Conservation (phyloP, 2,329 filamentous ascomycete genomes). For the Fusarium sp. region DNA sequence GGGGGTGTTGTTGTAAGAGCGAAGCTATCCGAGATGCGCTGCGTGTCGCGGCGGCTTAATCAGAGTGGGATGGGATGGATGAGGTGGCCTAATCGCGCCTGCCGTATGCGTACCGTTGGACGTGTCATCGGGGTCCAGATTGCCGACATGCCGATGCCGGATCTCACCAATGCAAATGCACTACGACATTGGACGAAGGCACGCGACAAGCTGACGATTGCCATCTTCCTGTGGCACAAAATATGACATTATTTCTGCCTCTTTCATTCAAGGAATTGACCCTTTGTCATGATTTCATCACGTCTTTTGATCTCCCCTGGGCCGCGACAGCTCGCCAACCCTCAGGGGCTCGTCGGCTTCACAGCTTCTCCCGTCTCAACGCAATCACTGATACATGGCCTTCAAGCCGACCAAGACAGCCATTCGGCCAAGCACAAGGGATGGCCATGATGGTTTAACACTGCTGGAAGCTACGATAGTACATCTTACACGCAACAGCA, state of each 20-base stretch:
- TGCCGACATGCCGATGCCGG: slow-evolving; percentile 42
- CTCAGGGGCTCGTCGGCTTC: not conserved
- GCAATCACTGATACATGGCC: not conserved
- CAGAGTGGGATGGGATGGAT: slow-evolving; percentile 41
- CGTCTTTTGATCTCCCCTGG: not conserved
- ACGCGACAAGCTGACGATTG: slow-evolving; percentile 1
- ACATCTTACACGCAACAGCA: slow-evolving; percentile 44
- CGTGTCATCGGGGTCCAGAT: slow-evolving; percentile 31
- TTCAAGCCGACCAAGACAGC: not conserved
- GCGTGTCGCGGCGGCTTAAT: slow-evolving; percentile 22
- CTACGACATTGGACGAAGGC: not conserved
- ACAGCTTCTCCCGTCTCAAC: not conserved
- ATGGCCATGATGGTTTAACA: slow-evolving; percentile 44
- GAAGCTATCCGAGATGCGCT: slow-evolving; percentile 33
- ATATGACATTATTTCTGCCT: not conserved
- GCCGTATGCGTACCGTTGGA: slow-evolving; percentile 9
- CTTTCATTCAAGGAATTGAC: not conserved
- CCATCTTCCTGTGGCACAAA: not conserved
- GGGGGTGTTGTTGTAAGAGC: slow-evolving; percentile 42
- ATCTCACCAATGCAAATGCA: not conserved
- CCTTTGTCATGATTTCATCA: not conserved
- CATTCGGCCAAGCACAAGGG: slow-evolving; percentile 2
- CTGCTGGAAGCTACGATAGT: slow-evolving; percentile 45
- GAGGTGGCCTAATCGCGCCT: slow-evolving; percentile 46
- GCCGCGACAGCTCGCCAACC: not conserved